phyloP scores from a whole-genome alignment of 1,284 basidiomycete genomes.

The Termitomyces sp. region DNA sequence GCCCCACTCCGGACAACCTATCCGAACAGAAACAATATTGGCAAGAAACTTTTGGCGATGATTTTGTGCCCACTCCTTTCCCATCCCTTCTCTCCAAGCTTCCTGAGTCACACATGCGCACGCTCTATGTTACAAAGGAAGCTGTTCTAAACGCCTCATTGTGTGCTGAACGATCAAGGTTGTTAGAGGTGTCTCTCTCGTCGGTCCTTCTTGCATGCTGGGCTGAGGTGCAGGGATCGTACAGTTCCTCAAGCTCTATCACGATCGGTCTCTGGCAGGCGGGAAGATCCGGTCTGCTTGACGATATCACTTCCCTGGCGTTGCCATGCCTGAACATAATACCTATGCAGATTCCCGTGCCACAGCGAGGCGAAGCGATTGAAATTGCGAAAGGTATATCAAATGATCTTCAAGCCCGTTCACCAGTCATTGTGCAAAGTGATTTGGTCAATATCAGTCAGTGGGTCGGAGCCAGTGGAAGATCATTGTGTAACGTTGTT shows the following conservation, averaged over 20 bases:
- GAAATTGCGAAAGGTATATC: conserved; percentile 30
- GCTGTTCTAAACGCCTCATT: conserved; percentile 16
- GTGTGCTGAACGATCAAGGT: conserved; percentile 25
- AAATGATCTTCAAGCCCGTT: conserved; percentile 32
- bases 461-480: conserved; percentile 28
- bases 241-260: conserved; percentile 24
- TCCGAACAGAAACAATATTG: conserved; percentile 37
- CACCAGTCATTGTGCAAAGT: conserved; percentile 38
- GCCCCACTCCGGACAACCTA: conserved; percentile 20
- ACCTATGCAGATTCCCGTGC: conserved; percentile 31
- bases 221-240: conserved; percentile 36
- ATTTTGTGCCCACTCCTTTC: conserved; percentile 27
- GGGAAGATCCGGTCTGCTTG: conserved; percentile 33
- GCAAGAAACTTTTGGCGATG: conserved; percentile 26
- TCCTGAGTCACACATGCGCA: conserved; percentile 8
- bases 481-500: conserved; percentile 40
- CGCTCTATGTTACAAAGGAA: conserved; percentile 17
- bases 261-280: conserved; percentile 46
- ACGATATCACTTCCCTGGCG: conserved; percentile 34
- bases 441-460: conserved; percentile 32
- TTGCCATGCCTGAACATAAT: conserved; percentile 45
- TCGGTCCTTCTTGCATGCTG: conserved; percentile 41
- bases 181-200: conserved; percentile 31
- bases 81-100: conserved; percentile 21
- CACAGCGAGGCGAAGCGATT: conserved; percentile 17